These are phyloP conservation scores for Exserohilum turcica DNA, from an alignment of 2,329 filamentous ascomycete genomes.

Conservation along the genomic window DNA sequence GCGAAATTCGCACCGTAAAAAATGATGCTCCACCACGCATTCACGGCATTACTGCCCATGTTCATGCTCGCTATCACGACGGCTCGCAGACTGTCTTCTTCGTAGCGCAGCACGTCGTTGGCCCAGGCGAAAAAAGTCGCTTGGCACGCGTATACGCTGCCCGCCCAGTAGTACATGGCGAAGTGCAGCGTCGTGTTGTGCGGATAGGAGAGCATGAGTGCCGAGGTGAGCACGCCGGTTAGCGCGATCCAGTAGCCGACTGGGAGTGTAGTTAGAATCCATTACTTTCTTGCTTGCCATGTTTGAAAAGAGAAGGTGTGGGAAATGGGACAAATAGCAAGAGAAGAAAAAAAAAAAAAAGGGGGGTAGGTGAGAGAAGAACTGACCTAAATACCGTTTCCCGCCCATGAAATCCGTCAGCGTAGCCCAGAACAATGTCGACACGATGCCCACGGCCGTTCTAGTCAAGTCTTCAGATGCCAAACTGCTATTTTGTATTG, in stretches of 20 bases:
- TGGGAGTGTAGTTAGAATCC: neutral
- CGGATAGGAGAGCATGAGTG: conserved; percentile 63
- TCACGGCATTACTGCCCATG: conserved; percentile 62
- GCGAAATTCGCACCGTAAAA: conserved; percentile 71
- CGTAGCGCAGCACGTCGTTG: conserved; percentile 69
- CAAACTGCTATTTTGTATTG: too few species aligned
- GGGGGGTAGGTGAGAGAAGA: neutral
- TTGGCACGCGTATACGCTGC: conserved; percentile 72
- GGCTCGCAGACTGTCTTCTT: conserved; percentile 66
- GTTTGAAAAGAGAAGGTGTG: conserved; percentile 6
- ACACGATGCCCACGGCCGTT: conserved; percentile 58
- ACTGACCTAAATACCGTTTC: conserved; percentile 62
- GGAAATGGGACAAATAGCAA: too few species aligned
- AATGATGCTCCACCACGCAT: conserved; percentile 74
- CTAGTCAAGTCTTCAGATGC: too few species aligned
- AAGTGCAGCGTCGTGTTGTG: conserved; percentile 62
- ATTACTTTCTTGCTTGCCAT: neutral
- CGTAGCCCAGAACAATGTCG: conserved; percentile 71
- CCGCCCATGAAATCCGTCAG: conserved; percentile 69
- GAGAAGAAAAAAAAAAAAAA: too few species aligned
- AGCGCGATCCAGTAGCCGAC: conserved; percentile 63
- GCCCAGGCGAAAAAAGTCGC: conserved; percentile 78
- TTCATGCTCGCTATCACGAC: conserved; percentile 77
- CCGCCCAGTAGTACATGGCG: conserved; percentile 72
- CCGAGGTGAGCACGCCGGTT: conserved; percentile 66